Evolutionary conservation across 495 filamentous ascomycete genomes (phyloP), one percentile per base, ranked within the genome.

Genomic region (Cercophora newfieldiana): DNA sequence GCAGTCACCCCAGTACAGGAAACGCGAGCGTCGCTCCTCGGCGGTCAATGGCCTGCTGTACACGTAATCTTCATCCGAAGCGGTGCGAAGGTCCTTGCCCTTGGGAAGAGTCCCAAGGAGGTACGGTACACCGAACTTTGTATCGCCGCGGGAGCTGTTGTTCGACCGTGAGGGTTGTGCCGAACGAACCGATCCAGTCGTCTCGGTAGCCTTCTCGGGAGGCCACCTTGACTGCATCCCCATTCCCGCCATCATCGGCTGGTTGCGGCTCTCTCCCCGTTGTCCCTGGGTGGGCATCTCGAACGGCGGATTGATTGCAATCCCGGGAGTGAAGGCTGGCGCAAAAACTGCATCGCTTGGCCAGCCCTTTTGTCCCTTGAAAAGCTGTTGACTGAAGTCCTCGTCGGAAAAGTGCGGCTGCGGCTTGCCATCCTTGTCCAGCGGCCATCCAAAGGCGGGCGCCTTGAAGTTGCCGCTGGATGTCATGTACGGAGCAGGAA

Each of bases 1-100:
- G 21, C 80, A 76, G 18, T 78, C 76, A 37, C 81, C 82, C 83
- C 83, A 86, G 65, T 85, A 86, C 48, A 83, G 65, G 54, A 73
- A 73, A 47, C 83, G 74, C 26, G 84, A 81, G 22, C 79, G 77
- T 22, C 76, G 73, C 67, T 86, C 84, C 19, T 80, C 82, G 0
- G 79, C 74, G 7, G 80, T 86, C 48, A 86, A 65, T 8, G 76
- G 72, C 59, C 83, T 71, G 22, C 70, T 72, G 66, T 86, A 87
- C 8, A 79, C 64, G 58, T 83, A 80, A 49, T 86, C 82, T 10
- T 65, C 60, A 12, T 73, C 68, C 3, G 47, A 71, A 0, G 76
- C 74, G 4, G 59, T 71, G 25, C 76, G 73, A 51, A 75, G 69
- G 26, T 75, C 72, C 24, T 73, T 55, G 8, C 79, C 78, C 59